Base-by-base conservation (phyloP, 2,329 filamentous ascomycete genomes). In the Talaromyces sp. region DNA sequence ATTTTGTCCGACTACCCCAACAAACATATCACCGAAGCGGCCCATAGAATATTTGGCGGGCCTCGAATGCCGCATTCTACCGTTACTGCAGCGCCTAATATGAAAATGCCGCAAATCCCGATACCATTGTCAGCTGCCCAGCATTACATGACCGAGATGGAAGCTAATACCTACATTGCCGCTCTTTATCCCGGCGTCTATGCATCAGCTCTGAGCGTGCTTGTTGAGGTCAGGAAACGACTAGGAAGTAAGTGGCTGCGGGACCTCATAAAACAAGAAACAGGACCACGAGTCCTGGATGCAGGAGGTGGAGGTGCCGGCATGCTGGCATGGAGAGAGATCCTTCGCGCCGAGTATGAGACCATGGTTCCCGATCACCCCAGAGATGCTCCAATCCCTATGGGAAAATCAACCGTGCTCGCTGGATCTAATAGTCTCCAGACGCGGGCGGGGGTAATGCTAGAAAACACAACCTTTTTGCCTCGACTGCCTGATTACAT, bases 401-500 rank as follows among this genome's bases (percentile, higher is more conserved):
- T 79, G 3, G 90, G 91, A 1, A 91, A 88, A 71, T 88, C 89
- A 58, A 92, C 91, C 0, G 92, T 96, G 1, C 77, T 97, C 3
- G 86, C 90, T 2, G 91, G 87, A 0, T 89, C 91, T 0, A 85
- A 91, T 63, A 78, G 85, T 2, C 79, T 99, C 29, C 86, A 92
- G 19, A 81, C 89, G 59, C 88, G 92, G 32, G 81, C 91, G 26
- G 91, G 91, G 65, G 81, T 80, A 19, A 84, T 97, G 64, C 79
- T 99, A 12, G 83, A 95, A 41, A 88, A 97, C 71, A 97, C 94
- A 0, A 95, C 90, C 0, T 97, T 99, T 70, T 81, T 99, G 8
- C 92, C 93, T 8, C 87, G 92, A 3, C 78, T 97, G n/a, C 94
- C 94, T 0, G 91, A 97, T 69, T 92, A 93, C 64, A 75, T 91